phyloP scores from a whole-genome alignment of 129 eudicot genomes.

The Escallonia rubra region DNA sequence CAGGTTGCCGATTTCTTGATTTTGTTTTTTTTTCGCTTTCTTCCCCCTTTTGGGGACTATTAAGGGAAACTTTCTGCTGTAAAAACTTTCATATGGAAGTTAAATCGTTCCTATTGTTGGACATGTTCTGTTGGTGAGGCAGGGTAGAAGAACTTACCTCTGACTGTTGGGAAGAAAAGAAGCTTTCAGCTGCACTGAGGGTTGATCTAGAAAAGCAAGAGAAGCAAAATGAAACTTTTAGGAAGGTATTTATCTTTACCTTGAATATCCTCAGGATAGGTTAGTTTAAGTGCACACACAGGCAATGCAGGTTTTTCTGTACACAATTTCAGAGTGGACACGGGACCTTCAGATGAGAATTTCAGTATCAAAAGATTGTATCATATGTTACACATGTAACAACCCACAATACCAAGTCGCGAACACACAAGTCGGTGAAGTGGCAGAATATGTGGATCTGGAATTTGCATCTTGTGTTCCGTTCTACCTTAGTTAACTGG shows the following conservation, averaged over 20 bases:
- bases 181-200: conserved; percentile 29
- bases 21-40: too few relatives aligned
- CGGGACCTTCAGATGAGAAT: neutral
- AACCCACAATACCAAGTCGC: neutral
- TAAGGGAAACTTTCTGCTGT: too few relatives aligned
- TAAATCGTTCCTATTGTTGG: neutral
- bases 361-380: neutral
- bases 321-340: neutral
- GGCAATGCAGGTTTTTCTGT: neutral
- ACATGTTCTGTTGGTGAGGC: conserved; percentile 16
- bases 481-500: neutral
- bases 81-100: too few relatives aligned
- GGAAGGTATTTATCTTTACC: conserved; percentile 41
- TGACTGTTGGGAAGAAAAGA: conserved; percentile 50
- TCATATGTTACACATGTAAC: neutral
- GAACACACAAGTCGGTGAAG: neutral
- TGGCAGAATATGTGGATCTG: neutral
- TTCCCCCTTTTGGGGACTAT: too few relatives aligned
- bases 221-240: conserved; percentile 49
- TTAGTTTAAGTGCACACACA: neutral
- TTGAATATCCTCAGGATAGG: neutral
- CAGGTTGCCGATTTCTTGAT: too few relatives aligned
- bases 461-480: neutral
- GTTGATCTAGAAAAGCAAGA: conserved; percentile 40
- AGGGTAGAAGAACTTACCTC: conserved; percentile 69